A percentile compares a stretch with the other conserved stretches of the same genome.
Conservation (phyloP, 1,284 basidiomycete species). For the Meripilus lineatus region DNA sequence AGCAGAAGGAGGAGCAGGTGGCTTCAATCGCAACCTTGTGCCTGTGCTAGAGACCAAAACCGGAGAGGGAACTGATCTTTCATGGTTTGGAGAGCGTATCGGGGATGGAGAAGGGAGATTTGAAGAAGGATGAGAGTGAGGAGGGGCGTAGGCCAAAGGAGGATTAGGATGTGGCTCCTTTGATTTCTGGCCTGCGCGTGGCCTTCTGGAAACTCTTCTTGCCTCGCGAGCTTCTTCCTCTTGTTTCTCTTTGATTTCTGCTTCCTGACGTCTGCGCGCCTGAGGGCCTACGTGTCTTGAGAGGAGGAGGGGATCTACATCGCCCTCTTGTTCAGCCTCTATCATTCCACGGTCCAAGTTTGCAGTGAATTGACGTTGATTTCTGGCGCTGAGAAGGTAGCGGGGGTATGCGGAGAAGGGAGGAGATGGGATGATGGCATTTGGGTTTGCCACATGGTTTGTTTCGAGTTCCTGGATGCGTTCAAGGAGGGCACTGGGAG, state of each 20-base stretch:
- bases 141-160: constrained; percentile 5
- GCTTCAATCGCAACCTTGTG: constrained; percentile 36
- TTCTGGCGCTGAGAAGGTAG: constrained; percentile 33
- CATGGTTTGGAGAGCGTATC: too few relatives aligned
- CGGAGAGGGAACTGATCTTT: constrained; percentile 10
- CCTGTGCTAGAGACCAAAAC: constrained; percentile 38
- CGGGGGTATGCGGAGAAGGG: constrained; percentile 43
- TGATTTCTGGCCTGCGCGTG: constrained; percentile 28
- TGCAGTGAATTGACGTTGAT: constrained; percentile 32
- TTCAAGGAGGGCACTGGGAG: constrained; percentile 45
- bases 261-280: constrained; percentile 41
- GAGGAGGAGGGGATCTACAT: constrained; percentile 38
- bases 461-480: constrained; percentile 56
- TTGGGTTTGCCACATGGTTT: constrained; percentile 20
- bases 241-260: constrained; percentile 33
- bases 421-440: constrained; percentile 16
- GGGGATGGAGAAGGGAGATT: constrained; percentile 11
- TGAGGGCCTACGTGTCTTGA: constrained; percentile 43
- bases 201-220: constrained; percentile 25
- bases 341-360: constrained; percentile 45
- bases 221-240: constrained; percentile 41
- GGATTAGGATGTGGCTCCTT: constrained; percentile 32
- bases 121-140: constrained; percentile 12
- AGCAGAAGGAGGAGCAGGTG: constrained; percentile 24
- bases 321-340: constrained; percentile 45